Conservation (phyloP, 169 alveolate species). For the Plasmodium sp. region DNA sequence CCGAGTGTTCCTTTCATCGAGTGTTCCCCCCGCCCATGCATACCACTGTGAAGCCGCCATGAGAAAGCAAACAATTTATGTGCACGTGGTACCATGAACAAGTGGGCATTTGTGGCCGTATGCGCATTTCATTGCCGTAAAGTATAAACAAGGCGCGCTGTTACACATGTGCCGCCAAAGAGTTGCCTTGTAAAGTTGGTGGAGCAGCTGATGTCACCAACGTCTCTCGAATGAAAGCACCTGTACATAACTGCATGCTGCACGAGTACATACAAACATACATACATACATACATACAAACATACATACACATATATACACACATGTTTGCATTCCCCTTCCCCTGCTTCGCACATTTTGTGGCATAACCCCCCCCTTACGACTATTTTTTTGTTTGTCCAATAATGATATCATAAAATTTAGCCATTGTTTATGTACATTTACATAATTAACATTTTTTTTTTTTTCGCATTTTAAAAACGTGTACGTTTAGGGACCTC, state of each 20-base stretch:
- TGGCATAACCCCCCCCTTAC: not conserved
- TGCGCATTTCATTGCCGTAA: not conserved
- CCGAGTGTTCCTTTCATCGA: not conserved
- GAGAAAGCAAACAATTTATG: not conserved
- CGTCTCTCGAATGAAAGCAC: not conserved
- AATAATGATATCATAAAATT: constrained; percentile 28
- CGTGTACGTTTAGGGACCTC: not conserved
- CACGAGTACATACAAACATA: not conserved
- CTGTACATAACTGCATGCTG: not conserved
- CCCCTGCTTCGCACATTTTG: not conserved
- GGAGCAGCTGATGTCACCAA: not conserved
- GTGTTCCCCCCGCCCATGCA: not conserved
- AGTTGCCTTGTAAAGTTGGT: not conserved
- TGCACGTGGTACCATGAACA: not conserved
- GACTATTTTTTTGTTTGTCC: constrained; percentile 31
- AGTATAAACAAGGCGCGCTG: not conserved
- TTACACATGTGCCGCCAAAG: not conserved
- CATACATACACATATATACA: not conserved
- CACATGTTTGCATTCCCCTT: not conserved
- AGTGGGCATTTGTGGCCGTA: not conserved
- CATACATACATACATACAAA: not conserved
- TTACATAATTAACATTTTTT: constrained; percentile 28
- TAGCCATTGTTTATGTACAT: not conserved
- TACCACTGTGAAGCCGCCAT: not conserved
- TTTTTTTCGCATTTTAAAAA: constrained; percentile 7